Conservation (phyloP, 371 early-diverging fungal species). For the Nematocida ironsii region DNA sequence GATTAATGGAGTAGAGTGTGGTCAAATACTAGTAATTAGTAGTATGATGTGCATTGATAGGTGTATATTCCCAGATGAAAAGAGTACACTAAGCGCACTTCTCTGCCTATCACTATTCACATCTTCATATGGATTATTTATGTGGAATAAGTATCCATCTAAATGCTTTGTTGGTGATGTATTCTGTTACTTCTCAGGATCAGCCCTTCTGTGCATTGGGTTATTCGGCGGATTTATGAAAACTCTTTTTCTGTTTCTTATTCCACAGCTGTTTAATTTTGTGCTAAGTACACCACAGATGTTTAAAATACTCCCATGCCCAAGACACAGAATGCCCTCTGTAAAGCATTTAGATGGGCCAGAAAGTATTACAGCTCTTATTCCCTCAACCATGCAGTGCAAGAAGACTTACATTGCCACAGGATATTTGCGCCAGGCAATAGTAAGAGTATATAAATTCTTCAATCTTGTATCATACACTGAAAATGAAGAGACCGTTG, state of each 20-base stretch:
- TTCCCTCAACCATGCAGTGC: no score
- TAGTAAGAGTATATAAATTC: not conserved
- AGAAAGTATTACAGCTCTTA: no score
- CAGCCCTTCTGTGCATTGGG: conserved; percentile 87
- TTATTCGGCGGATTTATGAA: conserved; percentile 85
- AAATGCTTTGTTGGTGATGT: conserved; percentile 92
- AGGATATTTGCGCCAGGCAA: no score
- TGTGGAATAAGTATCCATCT: conserved; percentile 75
- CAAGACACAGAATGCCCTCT: conserved; percentile 85
- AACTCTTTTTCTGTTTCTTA: conserved; percentile 82
- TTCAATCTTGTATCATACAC: not conserved
- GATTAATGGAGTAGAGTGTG: conserved; percentile 91
- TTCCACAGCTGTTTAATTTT: conserved; percentile 91
- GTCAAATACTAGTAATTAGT: conserved; percentile 82
- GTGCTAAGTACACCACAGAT: conserved; percentile 85
- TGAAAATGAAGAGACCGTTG: conserved; percentile 10
- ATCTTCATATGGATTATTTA: conserved; percentile 38
- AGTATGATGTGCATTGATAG: conserved; percentile 73
- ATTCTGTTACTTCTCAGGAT: conserved; percentile 92
- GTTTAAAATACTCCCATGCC: conserved; percentile 86
- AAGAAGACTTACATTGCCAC: no score
- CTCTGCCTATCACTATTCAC: conserved; percentile 42
- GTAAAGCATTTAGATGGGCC: not conserved
- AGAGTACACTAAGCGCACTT: not conserved
- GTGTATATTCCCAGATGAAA: not conserved